phyloP scores from a whole-genome alignment of 768 basidiomycete genomes.

The Russula earlei region DNA sequence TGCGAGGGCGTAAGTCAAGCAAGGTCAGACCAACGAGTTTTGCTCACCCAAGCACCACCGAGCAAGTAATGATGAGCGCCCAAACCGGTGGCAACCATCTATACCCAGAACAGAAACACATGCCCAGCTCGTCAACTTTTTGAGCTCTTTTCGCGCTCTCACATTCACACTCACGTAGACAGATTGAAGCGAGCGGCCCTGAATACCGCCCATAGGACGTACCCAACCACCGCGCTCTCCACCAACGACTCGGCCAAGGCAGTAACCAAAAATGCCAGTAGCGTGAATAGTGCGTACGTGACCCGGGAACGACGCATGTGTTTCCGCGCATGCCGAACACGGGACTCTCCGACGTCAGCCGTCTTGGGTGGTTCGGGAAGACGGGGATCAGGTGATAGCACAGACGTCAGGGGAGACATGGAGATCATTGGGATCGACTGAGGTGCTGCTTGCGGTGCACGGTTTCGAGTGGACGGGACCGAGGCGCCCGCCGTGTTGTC shows the following conservation, averaged over 20 bases:
- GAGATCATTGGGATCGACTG: slow-evolving; percentile 4
- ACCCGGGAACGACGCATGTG: slow-evolving; percentile 17
- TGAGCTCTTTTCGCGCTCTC: background rate
- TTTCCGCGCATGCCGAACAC: background rate
- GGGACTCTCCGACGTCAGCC: background rate
- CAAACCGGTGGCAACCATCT: slow-evolving; percentile 19
- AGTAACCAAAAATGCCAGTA: slow-evolving; percentile 12
- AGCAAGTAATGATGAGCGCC: slow-evolving; percentile 18
- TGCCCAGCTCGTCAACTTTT: background rate
- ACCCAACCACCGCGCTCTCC: slow-evolving; percentile 18
- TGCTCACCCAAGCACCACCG: slow-evolving; percentile 14
- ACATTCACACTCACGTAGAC: slow-evolving; percentile 16
- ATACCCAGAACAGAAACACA: background rate
- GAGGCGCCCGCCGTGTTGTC: background rate
- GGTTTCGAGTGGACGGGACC: background rate
- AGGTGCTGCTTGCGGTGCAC: background rate
- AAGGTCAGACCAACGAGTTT: background rate
- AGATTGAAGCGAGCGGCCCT: slow-evolving; percentile 13
- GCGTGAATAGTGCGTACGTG: slow-evolving; percentile 15
- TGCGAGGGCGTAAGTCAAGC: background rate
- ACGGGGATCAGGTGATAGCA: slow-evolving; percentile 3
- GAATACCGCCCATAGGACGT: slow-evolving; percentile 15
- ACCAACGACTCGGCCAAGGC: slow-evolving; percentile 11
- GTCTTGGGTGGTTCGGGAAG: background rate
- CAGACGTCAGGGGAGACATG: slow-evolving; percentile 6